These are phyloP conservation scores for Penicillium turbatum DNA, from an alignment of 495 filamentous ascomycete species.

Conservation along the genomic window DNA sequence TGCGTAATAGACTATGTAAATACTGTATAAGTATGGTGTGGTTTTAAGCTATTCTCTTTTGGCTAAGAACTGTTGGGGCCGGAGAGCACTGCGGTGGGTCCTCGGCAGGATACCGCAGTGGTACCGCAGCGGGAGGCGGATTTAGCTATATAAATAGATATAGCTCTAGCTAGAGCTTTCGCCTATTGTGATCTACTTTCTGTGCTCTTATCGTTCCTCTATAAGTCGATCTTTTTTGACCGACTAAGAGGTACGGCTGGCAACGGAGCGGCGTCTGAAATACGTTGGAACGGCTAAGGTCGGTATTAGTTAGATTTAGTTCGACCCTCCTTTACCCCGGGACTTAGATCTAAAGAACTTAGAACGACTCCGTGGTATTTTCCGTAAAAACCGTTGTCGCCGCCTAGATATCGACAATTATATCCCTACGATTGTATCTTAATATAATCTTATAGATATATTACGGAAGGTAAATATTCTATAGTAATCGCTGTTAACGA, in stretches of 20 bases:
- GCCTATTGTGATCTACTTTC: too few relatives aligned
- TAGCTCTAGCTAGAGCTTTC: too few relatives aligned
- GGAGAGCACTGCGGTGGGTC: too few relatives aligned
- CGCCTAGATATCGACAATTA: slow-evolving; percentile 22
- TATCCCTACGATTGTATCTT: slow-evolving; percentile 20
- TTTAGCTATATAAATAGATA: too few relatives aligned
- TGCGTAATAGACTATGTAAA: too few relatives aligned
- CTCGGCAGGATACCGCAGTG: too few relatives aligned
- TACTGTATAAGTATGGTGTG: too few relatives aligned
- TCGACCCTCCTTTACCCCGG: slow-evolving; percentile 9
- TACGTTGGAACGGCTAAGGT: slow-evolving; percentile 8
- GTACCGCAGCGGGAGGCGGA: too few relatives aligned
- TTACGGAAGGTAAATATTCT: slow-evolving; percentile 5
- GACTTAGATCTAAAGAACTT: slow-evolving; percentile 16
- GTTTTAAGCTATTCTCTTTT: too few relatives aligned
- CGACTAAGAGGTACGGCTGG: slow-evolving; percentile 5
- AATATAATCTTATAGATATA: slow-evolving; percentile 3
- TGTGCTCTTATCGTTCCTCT: neutral
- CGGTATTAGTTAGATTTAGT: slow-evolving; percentile 15
- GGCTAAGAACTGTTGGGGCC: too few relatives aligned
- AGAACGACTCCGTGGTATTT: slow-evolving; percentile 17
- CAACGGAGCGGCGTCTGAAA: slow-evolving; percentile 2
- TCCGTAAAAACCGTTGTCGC: slow-evolving; percentile 17
- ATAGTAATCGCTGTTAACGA: slow-evolving; percentile 1
- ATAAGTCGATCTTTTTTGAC: slow-evolving; percentile 5